Base-by-base conservation (phyloP, 2,329 filamentous ascomycete species). In the Alternaria burnsii region DNA sequence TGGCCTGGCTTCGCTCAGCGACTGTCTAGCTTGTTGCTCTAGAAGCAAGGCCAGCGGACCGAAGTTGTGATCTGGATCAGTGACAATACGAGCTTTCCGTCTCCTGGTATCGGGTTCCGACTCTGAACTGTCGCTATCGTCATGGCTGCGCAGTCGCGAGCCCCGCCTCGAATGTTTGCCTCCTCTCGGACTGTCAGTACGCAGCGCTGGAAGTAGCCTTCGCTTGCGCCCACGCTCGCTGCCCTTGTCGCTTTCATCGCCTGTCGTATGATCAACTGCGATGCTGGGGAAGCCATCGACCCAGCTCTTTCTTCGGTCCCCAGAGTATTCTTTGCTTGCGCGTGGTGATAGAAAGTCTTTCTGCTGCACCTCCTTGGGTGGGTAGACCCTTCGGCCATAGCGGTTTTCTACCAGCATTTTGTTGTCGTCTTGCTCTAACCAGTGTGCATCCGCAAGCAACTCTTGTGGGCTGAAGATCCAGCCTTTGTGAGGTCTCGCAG, bases 391-490 rank as follows among this genome's bases (percentile, higher is more conserved):
- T 48, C 87, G 85, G 72, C 93, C 93, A 70, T 92, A 83, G 14
- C 89, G 88, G 77, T 97, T 91, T 73, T 97, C 91, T 42, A 97
- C 90, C 28, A 93, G 83, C 53, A 85, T 85, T 76, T 94, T 96
- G 78, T 97, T 93, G 59, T 89, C 83, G 32, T 86, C 87, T 71
- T 94, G 89, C 75, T 97, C 93, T 22, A 96, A 81, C 95, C 95
- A 99, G 72, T 94, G 92, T 1, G 91, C 85, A 80, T 99, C 95
- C 5, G 94, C 94, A 47, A 98, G 82, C 77, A 97, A 85, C 75
- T 98, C 94, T 57, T 91, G 89, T 0, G 94, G 92, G 44, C 91
- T 87, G 18, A 94, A 87, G 40, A 87, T 85, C 95, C 95, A 98
- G 72, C 97, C 93, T 24, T 93, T 88, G 60, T 92, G 87, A 1